A percentile compares a stretch with the other conserved stretches of the same genome.
These are phyloP conservation scores for Fusarium ramigenum DNA, from an alignment of 2,329 filamentous ascomycete genomes.

Conservation along the genomic window DNA sequence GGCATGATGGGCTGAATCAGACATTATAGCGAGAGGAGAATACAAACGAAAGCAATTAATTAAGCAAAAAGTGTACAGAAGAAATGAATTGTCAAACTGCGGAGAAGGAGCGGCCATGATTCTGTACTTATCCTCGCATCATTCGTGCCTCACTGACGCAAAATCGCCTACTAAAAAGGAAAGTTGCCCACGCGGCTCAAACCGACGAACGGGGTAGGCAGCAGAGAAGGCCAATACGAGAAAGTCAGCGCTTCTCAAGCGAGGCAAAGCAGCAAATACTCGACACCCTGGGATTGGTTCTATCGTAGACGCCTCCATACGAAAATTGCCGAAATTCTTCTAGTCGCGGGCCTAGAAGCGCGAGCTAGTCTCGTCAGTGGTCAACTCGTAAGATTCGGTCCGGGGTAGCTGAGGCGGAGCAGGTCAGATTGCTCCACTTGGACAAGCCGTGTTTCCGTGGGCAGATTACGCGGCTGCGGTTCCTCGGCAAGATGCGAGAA, in stretches of 20 bases:
- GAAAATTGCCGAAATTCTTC: background rate
- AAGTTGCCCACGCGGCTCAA: background rate
- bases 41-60: background rate
- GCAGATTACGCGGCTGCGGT: conserved; percentile 14
- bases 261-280: background rate
- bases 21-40: background rate
- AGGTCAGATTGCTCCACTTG: background rate
- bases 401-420: conserved; percentile 14
- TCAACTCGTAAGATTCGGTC: background rate
- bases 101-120: background rate
- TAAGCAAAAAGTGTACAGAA: background rate
- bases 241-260: background rate
- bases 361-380: background rate
- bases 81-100: background rate
- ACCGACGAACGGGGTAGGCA: background rate
- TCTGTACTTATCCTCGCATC: background rate
- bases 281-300: background rate
- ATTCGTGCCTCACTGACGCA: background rate
- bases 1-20: background rate
- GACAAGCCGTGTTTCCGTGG: conserved; percentile 5
- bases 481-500: background rate
- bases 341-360: background rate
- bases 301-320: background rate
- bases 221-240: background rate
- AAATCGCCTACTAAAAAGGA: background rate